Base-by-base conservation (phyloP, 768 basidiomycete genomes). In the Gymnopilus junonius region DNA sequence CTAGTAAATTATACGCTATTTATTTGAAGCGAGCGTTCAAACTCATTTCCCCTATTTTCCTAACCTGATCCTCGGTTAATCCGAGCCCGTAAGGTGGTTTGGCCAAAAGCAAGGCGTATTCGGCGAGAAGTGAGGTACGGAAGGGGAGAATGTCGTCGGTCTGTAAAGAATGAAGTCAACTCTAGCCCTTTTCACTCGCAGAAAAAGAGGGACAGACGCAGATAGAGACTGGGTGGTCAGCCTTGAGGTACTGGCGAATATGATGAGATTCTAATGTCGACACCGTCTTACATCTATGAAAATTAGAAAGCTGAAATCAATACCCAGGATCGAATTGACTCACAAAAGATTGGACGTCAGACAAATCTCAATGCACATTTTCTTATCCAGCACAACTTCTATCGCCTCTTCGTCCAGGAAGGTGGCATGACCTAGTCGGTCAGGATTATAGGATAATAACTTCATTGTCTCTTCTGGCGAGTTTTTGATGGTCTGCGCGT, bases 61-160 rank as follows among this genome's bases (percentile, higher is more conserved):
- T 72, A 4, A 94, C 82, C 65, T 92, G 85, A 0, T 73, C 77
- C 65, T 88, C 82, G 0, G 77, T 76, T 48, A 94, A 74, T 1
- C 91, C 93, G 2, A 95, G 80, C 2, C 93, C 93, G 31, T 86
- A 69, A 0, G 93, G 93, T n/a, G 85, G 79, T 23, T 77, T 72
- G 0, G 93, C 93, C 57, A 94, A 78, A 35, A 95, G 83, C 6
- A 94, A 77, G 0, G 93, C 92, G 65, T 95, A 95, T 72, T 95
- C 93, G 3, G 80, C 91, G 0, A 88, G 69, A 2, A 94, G 79
- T 3, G 89, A 87, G 8, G 87, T 94, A 25, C 85, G 84, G 76
- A 94, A 94, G 0, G 88, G 87, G 17, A 95, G 85, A 4, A 82
- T 86, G 71, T 95, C 93, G 70, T 94, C 93, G 32, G 93, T 94